phyloP scores from a whole-genome alignment of 257 asterid genomes.

The Jacaranda mimosifolia region DNA sequence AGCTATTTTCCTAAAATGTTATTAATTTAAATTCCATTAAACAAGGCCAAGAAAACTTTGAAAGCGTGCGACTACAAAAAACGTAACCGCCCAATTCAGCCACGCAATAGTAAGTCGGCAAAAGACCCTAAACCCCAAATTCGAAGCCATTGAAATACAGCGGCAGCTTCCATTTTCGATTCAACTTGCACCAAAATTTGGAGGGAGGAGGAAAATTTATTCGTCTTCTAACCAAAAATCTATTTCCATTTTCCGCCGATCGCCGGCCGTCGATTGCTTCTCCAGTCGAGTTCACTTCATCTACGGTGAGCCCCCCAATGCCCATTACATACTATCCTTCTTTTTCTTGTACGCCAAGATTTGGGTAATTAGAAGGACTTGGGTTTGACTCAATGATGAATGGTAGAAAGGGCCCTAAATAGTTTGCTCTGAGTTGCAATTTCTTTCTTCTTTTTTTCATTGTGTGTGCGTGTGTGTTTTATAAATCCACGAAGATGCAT shows the following conservation, averaged over 20 bases:
- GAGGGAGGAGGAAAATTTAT: background rate
- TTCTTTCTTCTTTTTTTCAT: background rate
- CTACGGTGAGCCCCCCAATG: slow-evolving; percentile 10
- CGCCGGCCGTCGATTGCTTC: background rate
- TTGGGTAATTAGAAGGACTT: background rate
- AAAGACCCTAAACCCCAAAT: background rate
- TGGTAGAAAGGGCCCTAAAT: background rate
- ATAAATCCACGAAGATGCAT: background rate
- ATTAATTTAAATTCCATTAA: background rate
- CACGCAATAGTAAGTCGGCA: slow-evolving; percentile 23
- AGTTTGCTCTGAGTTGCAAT: background rate
- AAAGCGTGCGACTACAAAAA: background rate
- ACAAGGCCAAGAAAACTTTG: background rate
- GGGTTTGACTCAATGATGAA: background rate
- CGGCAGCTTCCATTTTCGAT: background rate
- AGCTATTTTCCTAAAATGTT: too few species aligned
- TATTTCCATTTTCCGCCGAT: background rate
- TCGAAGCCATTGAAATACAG: background rate
- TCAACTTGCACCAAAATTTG: background rate
- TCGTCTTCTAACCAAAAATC: background rate
- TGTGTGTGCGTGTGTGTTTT: background rate
- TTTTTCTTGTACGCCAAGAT: background rate
- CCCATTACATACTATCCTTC: background rate
- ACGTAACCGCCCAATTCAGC: background rate
- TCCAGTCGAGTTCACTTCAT: background rate